These are phyloP conservation scores for Straminergon stramineum DNA, from an alignment of 225 moss, liverwort and hornwort species.

Conservation along the genomic window DNA sequence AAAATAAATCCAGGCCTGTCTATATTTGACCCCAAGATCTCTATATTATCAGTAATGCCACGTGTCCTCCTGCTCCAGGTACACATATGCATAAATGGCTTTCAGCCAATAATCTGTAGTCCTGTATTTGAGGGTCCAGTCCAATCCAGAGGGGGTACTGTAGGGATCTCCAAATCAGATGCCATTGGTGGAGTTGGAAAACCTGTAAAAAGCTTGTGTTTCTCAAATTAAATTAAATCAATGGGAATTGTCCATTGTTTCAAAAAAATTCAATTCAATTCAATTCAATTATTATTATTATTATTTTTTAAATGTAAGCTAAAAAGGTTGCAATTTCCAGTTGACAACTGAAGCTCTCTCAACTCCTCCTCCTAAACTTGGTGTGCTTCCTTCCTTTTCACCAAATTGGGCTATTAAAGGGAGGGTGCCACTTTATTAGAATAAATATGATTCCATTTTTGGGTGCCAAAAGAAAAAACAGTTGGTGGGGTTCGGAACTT, in stretches of 20 bases:
- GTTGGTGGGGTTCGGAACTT: background rate
- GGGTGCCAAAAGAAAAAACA: background rate
- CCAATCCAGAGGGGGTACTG: no score
- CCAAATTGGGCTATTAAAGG: background rate
- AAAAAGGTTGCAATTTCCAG: background rate
- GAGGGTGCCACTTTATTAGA: background rate
- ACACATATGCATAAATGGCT: background rate
- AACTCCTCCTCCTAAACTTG: background rate
- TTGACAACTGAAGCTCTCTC: background rate
- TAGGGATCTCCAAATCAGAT: background rate
- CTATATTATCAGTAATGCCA: background rate
- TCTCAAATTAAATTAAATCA: no score
- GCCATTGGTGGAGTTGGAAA: background rate
- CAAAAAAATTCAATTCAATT: no score
- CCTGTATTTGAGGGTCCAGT: background rate
- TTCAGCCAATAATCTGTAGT: background rate
- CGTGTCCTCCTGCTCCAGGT: background rate
- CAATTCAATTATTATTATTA: no score
- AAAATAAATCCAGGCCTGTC: background rate
- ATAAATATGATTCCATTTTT: background rate
- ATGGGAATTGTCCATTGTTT: no score
- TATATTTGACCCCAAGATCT: background rate
- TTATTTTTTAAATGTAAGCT: no score
- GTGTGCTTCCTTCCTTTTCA: background rate
- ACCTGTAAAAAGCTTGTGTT: background rate